Evolutionary conservation across 495 filamentous ascomycete species (phyloP), one percentile per base, ranked within the genome.

Genomic region (Aspergillus carlsbadensis): DNA sequence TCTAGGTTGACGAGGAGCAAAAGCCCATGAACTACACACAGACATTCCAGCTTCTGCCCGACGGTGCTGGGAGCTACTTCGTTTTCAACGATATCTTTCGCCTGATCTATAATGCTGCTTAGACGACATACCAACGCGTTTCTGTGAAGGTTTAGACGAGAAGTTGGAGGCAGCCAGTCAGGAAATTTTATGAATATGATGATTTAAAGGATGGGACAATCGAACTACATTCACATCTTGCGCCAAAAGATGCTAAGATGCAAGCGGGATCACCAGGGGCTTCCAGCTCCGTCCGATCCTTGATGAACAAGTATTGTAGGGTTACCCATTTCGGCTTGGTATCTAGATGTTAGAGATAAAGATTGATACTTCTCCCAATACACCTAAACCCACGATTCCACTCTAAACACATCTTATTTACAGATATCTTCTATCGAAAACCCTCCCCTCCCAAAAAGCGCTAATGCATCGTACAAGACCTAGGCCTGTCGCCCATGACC

Each of bases 61-160:
- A 92, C 24, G 75, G 72, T n/a, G 10, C 61, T 22, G 87, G 84
- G 40, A 84, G 78, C 72, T 96, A 85, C 78, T 96, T 82, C 68
- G 86, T 97, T 65, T 85, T 85, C 76, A 96, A 96, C 79, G 92
- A 98, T 68, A 75, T 96, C 73, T 97, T 96, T 84, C 86, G 86
- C 62, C 80, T 98, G 54, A 79, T 92, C 59, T 92, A 89, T 74
- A 58, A 60, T 52, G 66, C 65, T 14, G 33, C 39, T 44, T 42
- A 57, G 34, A 50, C 6, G 10, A 37, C 24, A 22, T 43, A 35
- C 15, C 29, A 21, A 33, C 29, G 18, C 18, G 26, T 17, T 8
- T 29, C 8, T 4, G 26, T 29, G 26, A 8, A 8, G 8, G 26
- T 29, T 29, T 29, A 29, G 26, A 47, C 17, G 26, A 29, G 44